Evolutionary conservation across 2,329 filamentous ascomycete species (phyloP).

Genomic region (Dothiorella sarmentorum): DNA sequence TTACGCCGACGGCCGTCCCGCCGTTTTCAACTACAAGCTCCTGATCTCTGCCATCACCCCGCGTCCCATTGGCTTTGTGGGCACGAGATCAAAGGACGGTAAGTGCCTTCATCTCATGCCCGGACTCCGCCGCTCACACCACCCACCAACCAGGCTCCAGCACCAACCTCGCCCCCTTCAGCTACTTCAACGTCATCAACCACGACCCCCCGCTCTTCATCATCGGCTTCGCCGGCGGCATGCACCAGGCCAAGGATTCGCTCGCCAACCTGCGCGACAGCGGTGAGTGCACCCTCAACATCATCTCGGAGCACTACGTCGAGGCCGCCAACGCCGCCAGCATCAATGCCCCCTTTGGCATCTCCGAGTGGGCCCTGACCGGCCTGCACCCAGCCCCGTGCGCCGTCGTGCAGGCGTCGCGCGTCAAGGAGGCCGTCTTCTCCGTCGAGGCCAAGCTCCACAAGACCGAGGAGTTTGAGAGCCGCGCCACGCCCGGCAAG

Average conservation of each 20-base stretch:
- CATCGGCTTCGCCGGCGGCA: slow-evolving; percentile 57
- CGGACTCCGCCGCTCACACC: not conserved
- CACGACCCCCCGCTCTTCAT: slow-evolving; percentile 85
- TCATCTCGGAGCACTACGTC: slow-evolving; percentile 78
- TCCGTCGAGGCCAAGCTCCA: slow-evolving; percentile 77
- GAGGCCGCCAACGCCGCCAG: slow-evolving; percentile 83
- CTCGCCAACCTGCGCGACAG: slow-evolving; percentile 69
- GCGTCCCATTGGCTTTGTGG: slow-evolving; percentile 69
- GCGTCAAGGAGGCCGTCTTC: slow-evolving; percentile 81
- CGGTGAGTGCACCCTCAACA: slow-evolving; percentile 78
- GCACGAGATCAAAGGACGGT: slow-evolving; percentile 60
- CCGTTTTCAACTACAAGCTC: slow-evolving; percentile 82
- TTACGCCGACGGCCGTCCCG: slow-evolving; percentile 64
- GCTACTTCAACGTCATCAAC: slow-evolving; percentile 78
- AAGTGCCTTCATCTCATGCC: too few species aligned
- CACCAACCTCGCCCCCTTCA: slow-evolving; percentile 82
- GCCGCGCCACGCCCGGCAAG: slow-evolving; percentile 64
- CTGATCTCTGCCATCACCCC: slow-evolving; percentile 81
- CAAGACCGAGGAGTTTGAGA: slow-evolving; percentile 73
- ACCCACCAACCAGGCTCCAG: slow-evolving; percentile 31
- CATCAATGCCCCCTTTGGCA: slow-evolving; percentile 73
- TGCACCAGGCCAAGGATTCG: slow-evolving; percentile 69
- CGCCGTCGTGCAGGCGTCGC: slow-evolving; percentile 62
- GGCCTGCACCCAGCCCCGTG: slow-evolving; percentile 70
- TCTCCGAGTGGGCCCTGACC: slow-evolving; percentile 74